A percentile compares a stretch with the other conserved stretches of the same genome.
Evolutionary conservation across 495 filamentous ascomycete species (phyloP).

Genomic region (Rostrohypoxylon terebratum): DNA sequence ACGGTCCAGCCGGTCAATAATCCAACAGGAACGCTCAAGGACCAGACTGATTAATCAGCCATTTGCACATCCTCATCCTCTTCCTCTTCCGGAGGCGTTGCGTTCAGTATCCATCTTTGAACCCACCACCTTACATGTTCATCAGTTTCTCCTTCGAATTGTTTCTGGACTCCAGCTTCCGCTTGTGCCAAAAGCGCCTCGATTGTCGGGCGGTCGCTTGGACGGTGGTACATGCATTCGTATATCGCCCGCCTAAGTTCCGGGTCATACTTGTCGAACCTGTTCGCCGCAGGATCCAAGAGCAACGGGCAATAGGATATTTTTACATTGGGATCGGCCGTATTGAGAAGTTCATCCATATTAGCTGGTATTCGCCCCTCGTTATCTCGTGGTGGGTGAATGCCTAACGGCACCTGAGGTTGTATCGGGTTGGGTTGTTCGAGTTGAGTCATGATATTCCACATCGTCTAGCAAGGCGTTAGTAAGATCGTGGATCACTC

Average conservation of each 20-base stretch:
- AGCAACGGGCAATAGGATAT: slow-evolving; percentile 36
- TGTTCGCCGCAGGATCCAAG: too few relatives aligned
- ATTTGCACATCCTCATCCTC: too few relatives aligned
- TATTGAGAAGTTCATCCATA: background rate
- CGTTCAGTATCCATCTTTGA: background rate
- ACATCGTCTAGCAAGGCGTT: slow-evolving; percentile 29
- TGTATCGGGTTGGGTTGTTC: slow-evolving; percentile 1
- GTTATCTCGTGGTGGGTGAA: background rate
- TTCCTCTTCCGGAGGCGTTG: too few relatives aligned
- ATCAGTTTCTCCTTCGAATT: slow-evolving; percentile 5
- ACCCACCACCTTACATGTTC: background rate
- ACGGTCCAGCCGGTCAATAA: too few relatives aligned
- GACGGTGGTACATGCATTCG: slow-evolving; percentile 37
- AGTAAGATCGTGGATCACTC: background rate
- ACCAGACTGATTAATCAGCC: too few relatives aligned
- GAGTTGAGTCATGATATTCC: slow-evolving; percentile 31
- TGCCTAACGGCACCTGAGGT: slow-evolving; percentile 20
- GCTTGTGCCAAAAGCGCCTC: slow-evolving; percentile 27
- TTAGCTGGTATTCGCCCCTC: background rate
- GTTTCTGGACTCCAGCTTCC: background rate
- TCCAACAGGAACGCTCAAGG: too few relatives aligned
- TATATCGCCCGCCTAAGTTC: slow-evolving; percentile 27
- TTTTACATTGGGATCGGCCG: background rate
- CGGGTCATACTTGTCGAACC: too few relatives aligned
- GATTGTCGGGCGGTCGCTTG: slow-evolving; percentile 17